Evolutionary conservation across 1,139 yeast species (phyloP), one percentile per base, ranked within the genome.

Genomic region (Candida sanyaensis): DNA sequence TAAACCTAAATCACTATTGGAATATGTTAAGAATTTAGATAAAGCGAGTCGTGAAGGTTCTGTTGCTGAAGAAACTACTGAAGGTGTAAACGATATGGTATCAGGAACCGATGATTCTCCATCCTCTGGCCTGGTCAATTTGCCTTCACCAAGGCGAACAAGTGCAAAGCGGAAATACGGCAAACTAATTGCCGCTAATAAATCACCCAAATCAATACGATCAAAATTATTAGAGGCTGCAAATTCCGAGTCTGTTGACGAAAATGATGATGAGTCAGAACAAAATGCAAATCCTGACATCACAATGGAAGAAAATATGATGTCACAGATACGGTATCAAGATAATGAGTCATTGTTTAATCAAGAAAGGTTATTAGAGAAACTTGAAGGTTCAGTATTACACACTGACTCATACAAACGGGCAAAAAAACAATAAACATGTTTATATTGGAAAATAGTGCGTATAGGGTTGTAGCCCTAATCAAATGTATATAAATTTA

Each of bases 71-170:
- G 27, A 43, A 42, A 17, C 41, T 40, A n/a, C 41, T 13, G 46
- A 44, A 17, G 47, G 41, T 6, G 42, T 36, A n/a, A 42, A 31
- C 7, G 32, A 42, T 27, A 24, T 26, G 10, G 13, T 13, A 12
- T 9, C 5, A 11, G 31, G 12, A 34, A 38, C 32, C 32, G 29
- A 30, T 28, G 40, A 40, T 21, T 49, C 43, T 11, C 51, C 42
- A 29, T 43, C 24, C 8, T 30, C 46, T 23, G 43, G 33, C 23
- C 29, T 44, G 33, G 50, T 68, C 17, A 62, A 62, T 36, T 59
- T 74, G 13, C 78, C 78, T 4, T 74, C 79, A 4, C 80, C 79
- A 3, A 60, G 75, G 24, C 70, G 70, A 48, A 56, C 64, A 2
- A 61, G 62, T 34, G 64, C 60, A 40, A 66, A 61, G 49, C 66